Evolutionary conservation across 1,284 basidiomycete genomes (phyloP).

Genomic region (Apiotrichum gamsii): DNA sequence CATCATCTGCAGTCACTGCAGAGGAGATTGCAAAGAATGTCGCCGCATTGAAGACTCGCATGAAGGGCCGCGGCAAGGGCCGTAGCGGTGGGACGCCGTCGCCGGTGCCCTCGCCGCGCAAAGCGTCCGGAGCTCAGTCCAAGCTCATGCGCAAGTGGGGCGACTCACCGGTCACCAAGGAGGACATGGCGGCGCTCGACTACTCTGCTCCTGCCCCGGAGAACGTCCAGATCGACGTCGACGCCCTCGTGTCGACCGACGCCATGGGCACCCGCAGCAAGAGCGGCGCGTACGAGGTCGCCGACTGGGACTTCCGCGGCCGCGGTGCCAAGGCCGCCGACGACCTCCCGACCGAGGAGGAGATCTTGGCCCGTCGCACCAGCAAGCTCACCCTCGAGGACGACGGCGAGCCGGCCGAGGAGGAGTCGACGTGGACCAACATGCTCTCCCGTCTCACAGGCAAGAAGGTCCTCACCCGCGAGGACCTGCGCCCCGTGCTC

Average conservation of each 20-base stretch:
- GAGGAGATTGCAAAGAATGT: slow-evolving; percentile 89
- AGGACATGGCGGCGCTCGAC: slow-evolving; percentile 84
- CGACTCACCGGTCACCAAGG: slow-evolving; percentile 65
- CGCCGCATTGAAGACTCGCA: slow-evolving; percentile 75
- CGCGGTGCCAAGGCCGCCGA: slow-evolving; percentile 43
- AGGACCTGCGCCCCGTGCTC: slow-evolving; percentile 80
- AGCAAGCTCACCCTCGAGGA: slow-evolving; percentile 45
- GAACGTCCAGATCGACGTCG: slow-evolving; percentile 43
- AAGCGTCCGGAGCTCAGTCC: slow-evolving; percentile 49
- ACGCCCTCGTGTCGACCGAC: slow-evolving; percentile 44
- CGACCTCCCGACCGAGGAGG: slow-evolving; percentile 48
- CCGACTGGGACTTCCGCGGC: slow-evolving; percentile 79
- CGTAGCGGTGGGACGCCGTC: slow-evolving; percentile 48
- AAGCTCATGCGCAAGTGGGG: slow-evolving; percentile 92
- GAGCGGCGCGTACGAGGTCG: slow-evolving; percentile 87
- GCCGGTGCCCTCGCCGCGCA: slow-evolving; percentile 30
- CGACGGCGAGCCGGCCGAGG: slow-evolving; percentile 3
- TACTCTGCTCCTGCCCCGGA: slow-evolving; percentile 56
- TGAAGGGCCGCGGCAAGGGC: slow-evolving; percentile 52
- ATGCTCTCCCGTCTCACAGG: slow-evolving; percentile 78
- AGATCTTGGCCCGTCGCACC: slow-evolving; percentile 35
- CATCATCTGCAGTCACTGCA: slow-evolving; percentile 48
- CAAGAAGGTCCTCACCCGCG: slow-evolving; percentile 69
- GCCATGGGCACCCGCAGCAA: slow-evolving; percentile 59
- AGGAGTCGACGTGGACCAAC: slow-evolving; percentile 45